Evolutionary conservation across 352 stramenopile genomes (phyloP), one percentile per base, ranked within the genome.

Genomic region (Phytophthora cajani): DNA sequence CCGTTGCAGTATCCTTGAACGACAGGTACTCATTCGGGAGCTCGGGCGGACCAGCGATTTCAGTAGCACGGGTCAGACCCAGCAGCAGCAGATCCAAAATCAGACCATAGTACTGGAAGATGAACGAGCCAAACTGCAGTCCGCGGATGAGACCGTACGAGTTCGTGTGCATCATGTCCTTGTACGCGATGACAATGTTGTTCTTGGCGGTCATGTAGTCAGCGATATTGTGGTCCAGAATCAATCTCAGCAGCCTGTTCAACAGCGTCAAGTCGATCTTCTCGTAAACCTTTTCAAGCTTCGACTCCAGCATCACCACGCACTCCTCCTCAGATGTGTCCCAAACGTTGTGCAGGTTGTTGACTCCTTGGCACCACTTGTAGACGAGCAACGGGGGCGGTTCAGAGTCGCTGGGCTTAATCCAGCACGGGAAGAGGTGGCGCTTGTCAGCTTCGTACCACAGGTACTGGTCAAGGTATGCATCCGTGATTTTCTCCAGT

Each of bases 201-300:
- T 99, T 99, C 88, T 99, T 99, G 4, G 98, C 97, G 12, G 98
- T 99, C 93, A 99, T 99, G 85, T 99, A 99, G 74, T 99, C 98
- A 11, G 98, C 98, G 69, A 99, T 99, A 77, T 99, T 99, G 83
- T 99, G 98, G 82, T 99, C 98, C 49, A 99, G 88, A 81, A 99
- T 99, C 53, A 99, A 83, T 10, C 98, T 92, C 63, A 99, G 78
- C 27, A 99, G 84, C 25, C 98, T 87, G 80, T 99, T 99, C 55
- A 99, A 73, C 50, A 99, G 77, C 30, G 98, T 99, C 67, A 99
- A 78, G 73, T 99, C 98, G 71, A 99, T 99, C 87, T 99, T 99
- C 67, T 99, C 98, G 77, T 99, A 99, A 71, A 99, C 97, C 74
- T 99, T 99, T 68, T 99, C 98, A 40, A 99, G 96, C 69, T 98